phyloP scores from a whole-genome alignment of 768 basidiomycete species.

The Tylopilus felleus region DNA sequence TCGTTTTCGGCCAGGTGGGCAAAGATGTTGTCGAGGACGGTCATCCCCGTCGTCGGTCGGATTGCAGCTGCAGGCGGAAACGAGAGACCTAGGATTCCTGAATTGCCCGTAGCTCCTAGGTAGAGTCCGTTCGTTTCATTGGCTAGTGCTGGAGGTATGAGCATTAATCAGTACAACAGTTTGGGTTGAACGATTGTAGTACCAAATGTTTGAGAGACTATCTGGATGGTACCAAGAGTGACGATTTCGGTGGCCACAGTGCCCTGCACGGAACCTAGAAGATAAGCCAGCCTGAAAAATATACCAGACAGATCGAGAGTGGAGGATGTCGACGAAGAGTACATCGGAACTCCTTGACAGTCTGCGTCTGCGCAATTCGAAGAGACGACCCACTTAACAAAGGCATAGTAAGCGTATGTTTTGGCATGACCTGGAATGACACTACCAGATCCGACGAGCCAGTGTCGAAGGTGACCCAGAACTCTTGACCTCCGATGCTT shows the following conservation, averaged over 20 bases:
- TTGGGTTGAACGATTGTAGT: background rate
- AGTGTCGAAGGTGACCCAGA: constrained; percentile 50
- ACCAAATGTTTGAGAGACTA: constrained; percentile 51
- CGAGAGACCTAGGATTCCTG: constrained; percentile 54
- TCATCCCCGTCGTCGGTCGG: constrained; percentile 38
- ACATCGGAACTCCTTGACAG: constrained; percentile 44
- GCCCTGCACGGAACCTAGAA: constrained; percentile 53
- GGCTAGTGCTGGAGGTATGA: constrained; percentile 40
- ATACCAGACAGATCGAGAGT: constrained; percentile 31
- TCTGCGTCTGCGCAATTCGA: constrained; percentile 42
- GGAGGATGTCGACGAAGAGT: constrained; percentile 31
- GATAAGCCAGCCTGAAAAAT: constrained; percentile 46
- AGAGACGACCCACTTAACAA: constrained; percentile 50
- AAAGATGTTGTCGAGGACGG: constrained; percentile 48
- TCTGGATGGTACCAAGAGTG: constrained; percentile 41
- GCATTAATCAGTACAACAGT: background rate
- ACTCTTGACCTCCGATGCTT: constrained; percentile 43
- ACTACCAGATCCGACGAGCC: constrained; percentile 55
- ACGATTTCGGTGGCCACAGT: constrained; percentile 48
- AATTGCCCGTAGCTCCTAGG: constrained; percentile 45
- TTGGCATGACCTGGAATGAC: background rate
- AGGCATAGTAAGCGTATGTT: constrained; percentile 2
- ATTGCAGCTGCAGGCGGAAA: constrained; percentile 51
- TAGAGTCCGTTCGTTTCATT: constrained; percentile 41
- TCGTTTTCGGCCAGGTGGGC: constrained; percentile 36